Evolutionary conservation across 116 monocot genomes (phyloP), one percentile per base, ranked within the genome.

Genomic region (Trichopus zeylanicus): DNA sequence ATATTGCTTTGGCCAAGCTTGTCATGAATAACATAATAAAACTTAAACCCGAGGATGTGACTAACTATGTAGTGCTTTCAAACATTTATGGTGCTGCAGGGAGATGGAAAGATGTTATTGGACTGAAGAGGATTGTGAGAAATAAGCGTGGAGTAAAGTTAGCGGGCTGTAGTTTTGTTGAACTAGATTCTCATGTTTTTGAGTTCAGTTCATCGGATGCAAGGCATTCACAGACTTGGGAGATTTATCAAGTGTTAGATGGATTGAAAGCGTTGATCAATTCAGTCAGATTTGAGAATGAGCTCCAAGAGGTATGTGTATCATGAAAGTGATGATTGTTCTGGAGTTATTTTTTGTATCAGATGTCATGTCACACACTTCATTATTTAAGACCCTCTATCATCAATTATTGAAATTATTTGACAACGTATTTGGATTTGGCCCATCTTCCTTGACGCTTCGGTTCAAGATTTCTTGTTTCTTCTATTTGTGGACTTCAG

Each of bases 181-280:
- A 75, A 63, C 53, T 83, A 61, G 59, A 72, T 29, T 46, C 35
- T 15, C 53, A 68, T 31, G 62, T 82, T 26, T 20, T 67, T 3
- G 71, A 72, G 35, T 88, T 88, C 66, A 68, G 65, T 32, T 80
- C 83, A 21, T 73, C 66, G 12, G 88, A 88, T 46, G 23, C 51
- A 24, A 70, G 66, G 29, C 82, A 80, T 69, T 39, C 56, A 19
- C 53, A 61, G 28, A 67, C 62, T 8, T 11, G 38, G 21, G 76
- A 77, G 56, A 80, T 83, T 22, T 80, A 74, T 70, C 56, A 31
- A 18, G 28, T 65, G 2, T 46, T 87, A 51, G 58, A 73, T 15
- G 59, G 53, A 9, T 53, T 87, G 32, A 65, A 16, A 4, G 21
- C 61, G 29, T 13, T 60, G 10, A 61, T 31, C n/a, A 80, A 33